Evolutionary conservation across 768 basidiomycete genomes (phyloP).

Genomic region (Leccinum sublutescens): DNA sequence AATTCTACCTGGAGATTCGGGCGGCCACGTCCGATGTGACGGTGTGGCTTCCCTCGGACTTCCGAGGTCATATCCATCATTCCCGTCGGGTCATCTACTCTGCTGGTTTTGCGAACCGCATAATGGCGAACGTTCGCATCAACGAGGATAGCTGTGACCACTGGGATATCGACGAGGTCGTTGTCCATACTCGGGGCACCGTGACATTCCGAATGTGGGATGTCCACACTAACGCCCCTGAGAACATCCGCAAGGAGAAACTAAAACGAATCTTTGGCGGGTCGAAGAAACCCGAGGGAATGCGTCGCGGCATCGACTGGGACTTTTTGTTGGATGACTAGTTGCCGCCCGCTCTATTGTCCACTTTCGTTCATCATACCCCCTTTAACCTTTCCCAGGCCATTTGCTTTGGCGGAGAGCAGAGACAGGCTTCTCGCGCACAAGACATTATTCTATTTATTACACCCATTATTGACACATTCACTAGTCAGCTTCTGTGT

Average conservation of each 20-base stretch:
- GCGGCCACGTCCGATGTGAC: slow-evolving; percentile 69
- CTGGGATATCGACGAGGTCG: slow-evolving; percentile 56
- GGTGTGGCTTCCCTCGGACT: slow-evolving; percentile 78
- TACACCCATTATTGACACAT: slow-evolving; percentile 1
- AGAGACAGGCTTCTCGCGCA: slow-evolving; percentile 9
- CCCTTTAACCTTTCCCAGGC: background rate
- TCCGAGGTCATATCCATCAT: slow-evolving; percentile 63
- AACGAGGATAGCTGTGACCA: slow-evolving; percentile 39
- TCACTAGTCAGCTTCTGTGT: slow-evolving; percentile 20
- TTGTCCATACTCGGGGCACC: slow-evolving; percentile 57
- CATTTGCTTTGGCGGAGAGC: slow-evolving; percentile 9
- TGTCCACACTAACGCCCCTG: slow-evolving; percentile 60
- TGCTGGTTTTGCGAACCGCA: slow-evolving; percentile 70
- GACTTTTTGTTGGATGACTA: slow-evolving; percentile 76
- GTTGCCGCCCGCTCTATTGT: slow-evolving; percentile 2
- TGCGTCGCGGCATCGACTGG: slow-evolving; percentile 56
- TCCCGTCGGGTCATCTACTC: slow-evolving; percentile 57
- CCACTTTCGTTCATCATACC: slow-evolving; percentile 18
- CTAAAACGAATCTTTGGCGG: slow-evolving; percentile 64
- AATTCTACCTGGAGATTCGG: slow-evolving; percentile 64
- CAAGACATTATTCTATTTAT: slow-evolving; percentile 22
- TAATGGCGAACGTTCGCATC: slow-evolving; percentile 51
- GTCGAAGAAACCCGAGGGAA: slow-evolving; percentile 50
- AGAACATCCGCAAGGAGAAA: slow-evolving; percentile 59
- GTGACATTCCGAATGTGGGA: slow-evolving; percentile 82